Evolutionary conservation across 768 basidiomycete genomes (phyloP), one percentile per base, ranked within the genome.

Genomic region (Calocera cornea): DNA sequence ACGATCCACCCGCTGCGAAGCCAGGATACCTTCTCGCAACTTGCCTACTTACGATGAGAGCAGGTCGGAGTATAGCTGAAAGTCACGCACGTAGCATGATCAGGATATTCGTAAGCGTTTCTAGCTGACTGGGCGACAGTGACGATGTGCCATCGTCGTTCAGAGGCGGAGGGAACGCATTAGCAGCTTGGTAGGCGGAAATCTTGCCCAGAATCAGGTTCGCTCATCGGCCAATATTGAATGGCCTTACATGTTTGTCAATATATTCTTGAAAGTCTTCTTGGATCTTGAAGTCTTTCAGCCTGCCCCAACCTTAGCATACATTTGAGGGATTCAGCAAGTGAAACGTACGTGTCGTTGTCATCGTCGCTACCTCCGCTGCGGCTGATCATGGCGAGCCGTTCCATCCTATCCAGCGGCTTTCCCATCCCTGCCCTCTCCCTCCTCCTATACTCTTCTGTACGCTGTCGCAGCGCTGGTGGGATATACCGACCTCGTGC

Each of bases 321-420:
- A n/a, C n/a, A n/a, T 24, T 47, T 7, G 16, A 47, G 44, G 19
- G 16, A 7, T 17, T 47, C 3, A 7, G 24, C 5, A 19, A 7
- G 24, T 19, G 3, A 47, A 19, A 60, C 54, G 54, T 7, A 60
- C 54, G 54, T 29, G 54, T 60, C 54, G 22, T 60, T 27, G 24
- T 7, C 54, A 60, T 27, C 24, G 2, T 60, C 54, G 54, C 31
- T 22, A 8, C 31, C 54, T 16, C 54, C 54, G 24, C 54, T 60
- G 27, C 44, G 44, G 44, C 54, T 60, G 54, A 60, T 60, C 54
- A 60, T 60, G 14, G 54, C 54, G 8, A 60, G 27, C 54, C 54
- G 54, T 33, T 60, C 54, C 54, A 60, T 60, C 27, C 54, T 60
- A 60, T 60, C 54, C 54, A 33, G 22, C 54, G 54, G 31, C 27